These are phyloP conservation scores for Lagerstroemia fauriei DNA, from an alignment of 441 rosid genomes.

Conservation along the genomic window DNA sequence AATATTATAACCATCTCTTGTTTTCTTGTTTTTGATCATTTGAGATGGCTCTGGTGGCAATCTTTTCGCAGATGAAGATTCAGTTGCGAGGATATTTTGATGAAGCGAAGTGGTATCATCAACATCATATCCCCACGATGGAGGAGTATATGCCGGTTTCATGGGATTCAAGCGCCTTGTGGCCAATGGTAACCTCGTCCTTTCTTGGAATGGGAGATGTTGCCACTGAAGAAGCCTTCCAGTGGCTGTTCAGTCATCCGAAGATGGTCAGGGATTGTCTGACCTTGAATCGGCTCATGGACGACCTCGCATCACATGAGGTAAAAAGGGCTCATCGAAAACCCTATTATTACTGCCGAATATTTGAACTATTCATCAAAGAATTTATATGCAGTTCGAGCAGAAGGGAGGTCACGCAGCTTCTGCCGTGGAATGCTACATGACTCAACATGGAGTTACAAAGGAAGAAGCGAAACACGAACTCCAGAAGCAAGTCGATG, in stretches of 20 bases:
- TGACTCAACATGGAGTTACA: conserved; percentile 27
- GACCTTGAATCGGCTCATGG: background rate
- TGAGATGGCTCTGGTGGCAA: no score
- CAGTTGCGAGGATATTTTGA: background rate
- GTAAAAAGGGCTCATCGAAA: no score
- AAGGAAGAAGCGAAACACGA: conserved; percentile 25
- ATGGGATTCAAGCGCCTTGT: background rate
- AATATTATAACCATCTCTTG: background rate
- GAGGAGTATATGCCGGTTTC: conserved; percentile 26
- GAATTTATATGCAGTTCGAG: no score
- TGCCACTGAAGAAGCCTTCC: background rate
- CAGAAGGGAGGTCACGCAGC: background rate
- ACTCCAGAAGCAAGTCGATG: conserved; percentile 7
- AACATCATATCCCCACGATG: background rate
- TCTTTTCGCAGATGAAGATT: conserved; percentile 5
- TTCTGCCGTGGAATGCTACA: conserved; percentile 8
- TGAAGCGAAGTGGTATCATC: conserved; percentile 6
- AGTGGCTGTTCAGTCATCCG: background rate
- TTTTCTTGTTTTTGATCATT: no score
- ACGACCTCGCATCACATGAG: background rate
- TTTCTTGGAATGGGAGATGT: background rate
- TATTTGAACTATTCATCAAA: no score
- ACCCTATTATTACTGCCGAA: no score
- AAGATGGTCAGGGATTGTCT: background rate
- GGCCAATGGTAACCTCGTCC: background rate